Conservation (phyloP, 75 land plant species). For the Cunninghamia lanceolata region DNA sequence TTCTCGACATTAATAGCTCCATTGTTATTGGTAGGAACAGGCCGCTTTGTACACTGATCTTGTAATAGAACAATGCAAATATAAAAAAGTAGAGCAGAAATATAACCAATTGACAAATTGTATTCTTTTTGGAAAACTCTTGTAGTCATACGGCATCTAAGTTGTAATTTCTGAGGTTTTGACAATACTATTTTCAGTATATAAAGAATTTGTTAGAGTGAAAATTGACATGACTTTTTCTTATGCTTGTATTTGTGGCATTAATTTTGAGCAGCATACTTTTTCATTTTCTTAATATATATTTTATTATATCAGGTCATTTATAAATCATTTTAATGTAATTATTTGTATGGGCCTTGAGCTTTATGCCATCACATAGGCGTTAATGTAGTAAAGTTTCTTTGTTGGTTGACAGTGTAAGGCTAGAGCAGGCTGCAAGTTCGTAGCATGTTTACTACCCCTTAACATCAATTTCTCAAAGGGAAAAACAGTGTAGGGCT, state of each 20-base stretch:
- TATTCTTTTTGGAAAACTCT: background rate
- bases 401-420: background rate
- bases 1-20: background rate
- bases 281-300: background rate
- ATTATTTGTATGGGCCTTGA: background rate
- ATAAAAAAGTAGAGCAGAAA: background rate
- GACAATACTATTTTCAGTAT: background rate
- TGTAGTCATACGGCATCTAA: background rate
- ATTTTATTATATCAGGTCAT: background rate
- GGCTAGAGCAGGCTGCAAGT: background rate
- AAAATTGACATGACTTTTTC: background rate
- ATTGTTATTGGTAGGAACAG: background rate
- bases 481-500: background rate
- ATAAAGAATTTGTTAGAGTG: background rate
- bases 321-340: background rate
- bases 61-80: background rate
- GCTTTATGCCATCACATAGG: background rate
- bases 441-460: background rate
- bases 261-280: background rate
- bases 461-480: background rate
- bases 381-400: background rate
- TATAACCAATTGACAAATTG: background rate
- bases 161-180: background rate
- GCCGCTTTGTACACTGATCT: background rate
- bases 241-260: background rate